Base-by-base conservation (phyloP, 768 basidiomycete genomes). In the Collybia mongolica region DNA sequence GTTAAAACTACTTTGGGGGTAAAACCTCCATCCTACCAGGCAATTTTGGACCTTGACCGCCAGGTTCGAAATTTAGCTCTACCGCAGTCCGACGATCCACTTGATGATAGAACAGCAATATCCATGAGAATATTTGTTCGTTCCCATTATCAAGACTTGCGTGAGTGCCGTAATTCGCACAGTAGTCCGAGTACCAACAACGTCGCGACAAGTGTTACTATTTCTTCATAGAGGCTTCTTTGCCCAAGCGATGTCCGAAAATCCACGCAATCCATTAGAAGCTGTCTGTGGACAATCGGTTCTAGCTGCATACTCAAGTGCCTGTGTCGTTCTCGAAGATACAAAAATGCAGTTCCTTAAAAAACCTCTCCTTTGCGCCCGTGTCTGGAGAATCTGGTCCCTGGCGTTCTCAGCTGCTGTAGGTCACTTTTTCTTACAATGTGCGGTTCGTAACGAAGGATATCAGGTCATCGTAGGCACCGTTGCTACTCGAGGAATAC, bases 321-420 rank as follows among this genome's bases (percentile, higher is more conserved):
- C 81, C 5, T 79, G 71, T 46, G 60, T 61, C 23, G 72, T 84
- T 6, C 59, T 84, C 14, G 60, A 68, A 28, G 63, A 64, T 24
- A 78, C 75, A 5, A 60, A 66, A 23, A 60, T 59, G 4, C 76
- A 78, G 41, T 81, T 72, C 52, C 46, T 54, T 9, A 68, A 72
- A 50, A 70, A 76, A 20, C 81, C 80, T 0, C 48, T 64, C 6
- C 64, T 84, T 9, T 70, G 74, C 43, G 63, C 74, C 35, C 73
- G 83, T 14, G 64, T 86, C 22, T 84, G 81, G 80, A 70, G 72
- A 46, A 75, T 82, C 48, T 86, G 84, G 84, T 72, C 81, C 1
- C 65, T 75, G 41, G 70, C 76, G 1, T 84, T 84, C 59, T 71
- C 76, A 11, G 75, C 84, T 14, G 73, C 80, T 35, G 81, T 82